phyloP scores from a whole-genome alignment of 495 filamentous ascomycete species.

The Acidiella bohemica region DNA sequence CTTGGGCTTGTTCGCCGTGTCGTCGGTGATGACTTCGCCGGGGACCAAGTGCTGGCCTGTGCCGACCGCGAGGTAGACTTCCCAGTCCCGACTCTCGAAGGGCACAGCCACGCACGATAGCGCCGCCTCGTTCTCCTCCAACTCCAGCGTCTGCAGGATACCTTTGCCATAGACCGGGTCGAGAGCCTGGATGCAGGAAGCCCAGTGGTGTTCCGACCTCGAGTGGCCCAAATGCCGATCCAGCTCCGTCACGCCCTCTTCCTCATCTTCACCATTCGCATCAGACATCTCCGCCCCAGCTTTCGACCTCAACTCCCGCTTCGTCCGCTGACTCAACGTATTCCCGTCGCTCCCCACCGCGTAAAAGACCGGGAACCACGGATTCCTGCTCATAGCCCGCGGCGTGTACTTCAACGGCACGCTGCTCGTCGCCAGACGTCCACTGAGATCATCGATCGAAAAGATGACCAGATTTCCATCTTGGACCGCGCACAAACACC shows the following conservation, averaged over 20 bases:
- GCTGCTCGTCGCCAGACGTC: constrained; percentile 17
- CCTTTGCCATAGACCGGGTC: constrained; percentile 66
- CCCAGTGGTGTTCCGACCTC: constrained; percentile 72
- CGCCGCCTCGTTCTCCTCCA: constrained; percentile 83
- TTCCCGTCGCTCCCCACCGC: constrained; percentile 89
- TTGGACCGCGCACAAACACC: constrained; percentile 94
- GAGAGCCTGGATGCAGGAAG: constrained; percentile 80
- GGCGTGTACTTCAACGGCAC: constrained; percentile 51
- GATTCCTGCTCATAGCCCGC: constrained; percentile 72
- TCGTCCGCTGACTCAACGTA: constrained; percentile 62
- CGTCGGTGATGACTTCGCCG: neutral
- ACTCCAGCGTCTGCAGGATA: constrained; percentile 60
- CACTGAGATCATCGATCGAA: constrained; percentile 2
- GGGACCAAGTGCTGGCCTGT: constrained; percentile 70
- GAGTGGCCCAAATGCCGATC: constrained; percentile 76
- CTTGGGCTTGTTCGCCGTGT: constrained; percentile 46
- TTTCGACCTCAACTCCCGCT: constrained; percentile 52
- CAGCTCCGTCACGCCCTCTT: constrained; percentile 1
- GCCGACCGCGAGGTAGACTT: constrained; percentile 82
- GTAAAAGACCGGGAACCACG: constrained; percentile 79
- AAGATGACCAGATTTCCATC: constrained; percentile 52
- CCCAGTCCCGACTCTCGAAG: constrained; percentile 77
- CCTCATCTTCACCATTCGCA: constrained; percentile 29
- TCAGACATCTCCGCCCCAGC: constrained; percentile 3
- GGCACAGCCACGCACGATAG: constrained; percentile 71